Conservation (phyloP, 1,139 yeast species). For the Taiozyma sp. region DNA sequence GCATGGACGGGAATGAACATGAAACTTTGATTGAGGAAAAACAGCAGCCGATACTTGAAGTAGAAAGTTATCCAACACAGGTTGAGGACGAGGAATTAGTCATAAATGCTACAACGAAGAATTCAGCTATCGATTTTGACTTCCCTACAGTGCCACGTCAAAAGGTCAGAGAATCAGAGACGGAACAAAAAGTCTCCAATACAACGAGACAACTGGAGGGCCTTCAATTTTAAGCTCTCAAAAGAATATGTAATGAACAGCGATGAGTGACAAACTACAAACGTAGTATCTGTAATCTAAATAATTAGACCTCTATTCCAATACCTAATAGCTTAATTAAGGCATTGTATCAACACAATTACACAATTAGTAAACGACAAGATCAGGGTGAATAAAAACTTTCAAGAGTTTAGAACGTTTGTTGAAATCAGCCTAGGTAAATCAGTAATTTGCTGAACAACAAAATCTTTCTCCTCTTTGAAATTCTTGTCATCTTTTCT, state of each 20-base stretch:
- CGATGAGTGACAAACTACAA: neutral
- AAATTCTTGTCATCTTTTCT: constrained; percentile 63
- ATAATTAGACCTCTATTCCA: neutral
- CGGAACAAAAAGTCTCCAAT: neutral
- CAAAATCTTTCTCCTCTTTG: constrained; percentile 77
- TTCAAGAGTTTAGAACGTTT: constrained; percentile 3
- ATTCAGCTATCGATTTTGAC: neutral
- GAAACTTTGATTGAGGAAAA: neutral
- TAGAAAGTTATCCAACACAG: neutral
- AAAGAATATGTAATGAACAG: neutral
- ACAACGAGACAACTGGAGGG: constrained; percentile 14
- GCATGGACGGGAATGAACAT: neutral
- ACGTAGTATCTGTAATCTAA: neutral
- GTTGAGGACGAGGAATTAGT: neutral
- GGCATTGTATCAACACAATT: too few relatives aligned
- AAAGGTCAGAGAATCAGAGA: neutral
- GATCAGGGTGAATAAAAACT: too few relatives aligned
- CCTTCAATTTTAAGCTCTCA: constrained; percentile 5
- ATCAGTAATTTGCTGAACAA: constrained; percentile 67
- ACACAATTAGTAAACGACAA: too few relatives aligned
- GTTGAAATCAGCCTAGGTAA: constrained; percentile 48
- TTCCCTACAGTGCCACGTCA: neutral
- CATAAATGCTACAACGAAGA: neutral
- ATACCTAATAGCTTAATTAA: neutral
- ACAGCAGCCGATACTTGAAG: neutral